Conservation (phyloP, 2,329 filamentous ascomycete genomes). For the Blumeriella jaapii region DNA sequence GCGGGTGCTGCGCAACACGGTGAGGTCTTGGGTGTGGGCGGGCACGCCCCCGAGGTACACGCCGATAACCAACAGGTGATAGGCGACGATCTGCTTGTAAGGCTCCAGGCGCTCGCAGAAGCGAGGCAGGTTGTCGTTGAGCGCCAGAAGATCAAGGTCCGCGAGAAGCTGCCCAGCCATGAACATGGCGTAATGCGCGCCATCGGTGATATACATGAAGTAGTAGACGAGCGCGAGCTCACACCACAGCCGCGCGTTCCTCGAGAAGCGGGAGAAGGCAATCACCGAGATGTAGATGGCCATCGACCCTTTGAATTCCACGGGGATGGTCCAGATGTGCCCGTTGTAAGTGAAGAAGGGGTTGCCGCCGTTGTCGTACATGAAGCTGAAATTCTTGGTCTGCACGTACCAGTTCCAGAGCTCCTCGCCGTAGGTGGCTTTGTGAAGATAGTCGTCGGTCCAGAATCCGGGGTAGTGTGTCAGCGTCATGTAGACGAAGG, state of each 20-base stretch:
- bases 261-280: constrained; percentile 43
- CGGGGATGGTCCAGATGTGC: constrained; percentile 47
- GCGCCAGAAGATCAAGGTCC: constrained; percentile 46
- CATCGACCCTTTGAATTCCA: constrained; percentile 53
- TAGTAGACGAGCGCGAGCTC: constrained; percentile 45
- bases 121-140: constrained; percentile 37
- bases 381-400: constrained; percentile 58
- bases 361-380: constrained; percentile 46
- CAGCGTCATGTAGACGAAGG: constrained; percentile 27
- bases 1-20: constrained; percentile 39
- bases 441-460: constrained; percentile 12
- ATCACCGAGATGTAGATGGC: constrained; percentile 44
- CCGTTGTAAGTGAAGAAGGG: constrained; percentile 45
- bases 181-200: constrained; percentile 50
- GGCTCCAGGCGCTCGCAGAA: constrained; percentile 36
- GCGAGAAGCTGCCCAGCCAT: constrained; percentile 48
- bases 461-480: constrained; percentile 24
- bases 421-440: constrained; percentile 18
- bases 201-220: constrained; percentile 57
- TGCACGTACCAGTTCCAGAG: constrained; percentile 31
- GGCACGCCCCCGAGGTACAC: constrained; percentile 52
- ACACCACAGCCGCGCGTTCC: constrained; percentile 42
- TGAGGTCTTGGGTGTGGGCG: constrained; percentile 36
- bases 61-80: constrained; percentile 38
- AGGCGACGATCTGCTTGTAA: constrained; percentile 40